Conservation (phyloP, 805 yeast genomes). For the Peterozyma toletana region DNA sequence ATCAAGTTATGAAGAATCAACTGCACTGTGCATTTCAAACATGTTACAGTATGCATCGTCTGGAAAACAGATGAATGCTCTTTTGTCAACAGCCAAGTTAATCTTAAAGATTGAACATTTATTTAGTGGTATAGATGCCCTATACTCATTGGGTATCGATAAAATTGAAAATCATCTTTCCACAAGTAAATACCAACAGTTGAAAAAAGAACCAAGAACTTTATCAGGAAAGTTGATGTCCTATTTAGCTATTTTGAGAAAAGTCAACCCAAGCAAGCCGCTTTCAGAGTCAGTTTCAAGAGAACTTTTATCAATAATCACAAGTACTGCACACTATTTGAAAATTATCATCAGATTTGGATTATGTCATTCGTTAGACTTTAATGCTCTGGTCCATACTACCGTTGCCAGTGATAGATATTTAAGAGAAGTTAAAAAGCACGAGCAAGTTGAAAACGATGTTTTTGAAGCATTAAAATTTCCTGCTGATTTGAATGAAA, state of each 20-base stretch:
- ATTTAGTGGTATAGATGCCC: conserved; percentile 64
- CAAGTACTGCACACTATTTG: conserved; percentile 88
- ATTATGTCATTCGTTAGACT: conserved; percentile 65
- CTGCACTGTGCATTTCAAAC: conserved; percentile 84
- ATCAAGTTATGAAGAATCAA: conserved; percentile 82
- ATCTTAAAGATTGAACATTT: conserved; percentile 69
- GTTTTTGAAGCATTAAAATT: conserved; percentile 36
- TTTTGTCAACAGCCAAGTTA: conserved; percentile 62
- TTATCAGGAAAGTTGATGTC: conserved; percentile 87
- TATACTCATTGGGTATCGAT: conserved; percentile 21
- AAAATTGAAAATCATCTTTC: conserved; percentile 5
- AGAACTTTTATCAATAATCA: conserved; percentile 70
- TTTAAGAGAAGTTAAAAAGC: conserved; percentile 43
- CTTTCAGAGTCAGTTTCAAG: conserved; percentile 40
- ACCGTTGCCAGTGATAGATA: conserved; percentile 59
- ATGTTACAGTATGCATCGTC: conserved; percentile 83
- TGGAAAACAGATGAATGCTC: conserved; percentile 61
- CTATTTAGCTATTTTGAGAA: conserved; percentile 76
- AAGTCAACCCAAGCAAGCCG: conserved; percentile 30
- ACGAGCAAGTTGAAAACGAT: conserved; percentile 30
- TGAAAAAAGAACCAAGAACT: conserved; percentile 68
- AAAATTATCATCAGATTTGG: conserved; percentile 81
- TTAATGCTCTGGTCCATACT: conserved; percentile 50
- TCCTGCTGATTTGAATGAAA: conserved; percentile 61
- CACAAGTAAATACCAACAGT: conserved; percentile 24